phyloP scores from a whole-genome alignment of 768 basidiomycete genomes.

The Cystoderma amianthinum region DNA sequence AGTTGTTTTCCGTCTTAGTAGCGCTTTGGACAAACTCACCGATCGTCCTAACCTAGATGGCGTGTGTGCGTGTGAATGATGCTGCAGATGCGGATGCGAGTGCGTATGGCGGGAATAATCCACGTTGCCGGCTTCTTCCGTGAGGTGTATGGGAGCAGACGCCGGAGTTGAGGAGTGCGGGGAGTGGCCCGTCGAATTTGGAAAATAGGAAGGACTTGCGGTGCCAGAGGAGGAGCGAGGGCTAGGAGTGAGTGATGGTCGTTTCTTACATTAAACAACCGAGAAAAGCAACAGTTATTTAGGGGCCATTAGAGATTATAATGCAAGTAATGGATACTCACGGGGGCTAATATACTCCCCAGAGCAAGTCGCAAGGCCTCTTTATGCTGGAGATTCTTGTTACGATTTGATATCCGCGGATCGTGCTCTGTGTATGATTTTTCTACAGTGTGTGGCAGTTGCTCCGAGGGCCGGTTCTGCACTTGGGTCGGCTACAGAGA shows the following conservation, averaged over 20 bases:
- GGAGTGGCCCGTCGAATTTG: too few species aligned
- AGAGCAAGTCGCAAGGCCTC: conserved; percentile 49
- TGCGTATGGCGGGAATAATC: conserved; percentile 15
- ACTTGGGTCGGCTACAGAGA: conserved; percentile 25
- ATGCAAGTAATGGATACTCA: conserved; percentile 23
- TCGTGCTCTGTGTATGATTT: conserved; percentile 16
- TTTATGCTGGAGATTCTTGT: conserved; percentile 31
- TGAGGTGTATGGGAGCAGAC: conserved; percentile 5
- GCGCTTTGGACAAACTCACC: conserved; percentile 20
- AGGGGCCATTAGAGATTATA: conserved; percentile 6
- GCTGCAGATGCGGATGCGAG: conserved; percentile 15
- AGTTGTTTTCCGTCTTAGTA: too few species aligned
- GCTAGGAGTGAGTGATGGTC: conserved; percentile 30
- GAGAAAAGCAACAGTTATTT: conserved; percentile 6
- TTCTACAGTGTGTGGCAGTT: conserved; percentile 10
- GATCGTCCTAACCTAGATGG: conserved; percentile 28
- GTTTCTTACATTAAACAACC: conserved; percentile 32
- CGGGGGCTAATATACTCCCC: conserved; percentile 55
- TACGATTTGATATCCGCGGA: too few species aligned
- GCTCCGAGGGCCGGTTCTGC: conserved; percentile 23
- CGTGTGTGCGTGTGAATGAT: conserved; percentile 15
- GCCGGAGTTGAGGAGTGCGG: conserved; percentile 14
- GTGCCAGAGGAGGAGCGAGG: conserved; percentile 46
- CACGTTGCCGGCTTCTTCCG: conserved; percentile 18
- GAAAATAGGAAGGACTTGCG: conserved; percentile 39